A percentile compares a stretch with the other conserved stretches of the same genome.
phyloP scores from a whole-genome alignment of 305 asterid genomes.

The Fraxinus latifolia region DNA sequence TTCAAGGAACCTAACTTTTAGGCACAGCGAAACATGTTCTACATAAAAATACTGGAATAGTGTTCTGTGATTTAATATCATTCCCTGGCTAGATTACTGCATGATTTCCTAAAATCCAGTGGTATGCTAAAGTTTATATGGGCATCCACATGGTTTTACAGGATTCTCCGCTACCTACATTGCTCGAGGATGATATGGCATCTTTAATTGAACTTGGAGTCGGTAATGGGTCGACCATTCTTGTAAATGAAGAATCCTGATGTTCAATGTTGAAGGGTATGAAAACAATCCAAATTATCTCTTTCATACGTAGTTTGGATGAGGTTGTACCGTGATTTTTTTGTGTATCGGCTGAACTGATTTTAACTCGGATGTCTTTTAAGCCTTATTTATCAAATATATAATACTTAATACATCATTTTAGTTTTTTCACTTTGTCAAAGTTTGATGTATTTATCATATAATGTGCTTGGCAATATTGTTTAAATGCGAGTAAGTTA shows the following conservation, averaged over 20 bases:
- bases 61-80: neutral
- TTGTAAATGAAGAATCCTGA: constrained; percentile 62
- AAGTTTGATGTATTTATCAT: neutral
- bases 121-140: neutral
- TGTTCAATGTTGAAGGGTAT: neutral
- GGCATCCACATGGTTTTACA: constrained; percentile 29
- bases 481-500: neutral
- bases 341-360: neutral
- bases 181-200: constrained; percentile 80
- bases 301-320: neutral
- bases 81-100: neutral
- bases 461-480: neutral
- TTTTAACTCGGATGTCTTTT: neutral
- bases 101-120: neutral
- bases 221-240: constrained; percentile 69
- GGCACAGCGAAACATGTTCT: neutral
- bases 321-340: neutral
- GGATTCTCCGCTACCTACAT: constrained; percentile 72
- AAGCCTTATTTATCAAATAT: neutral
- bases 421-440: neutral
- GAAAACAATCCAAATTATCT: neutral
- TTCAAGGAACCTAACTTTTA: neutral
- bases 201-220: constrained; percentile 73
- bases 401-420: neutral
- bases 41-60: neutral